Evolutionary conservation across 2,329 filamentous ascomycete species (phyloP).

Genomic region (Polychaeton citri): DNA sequence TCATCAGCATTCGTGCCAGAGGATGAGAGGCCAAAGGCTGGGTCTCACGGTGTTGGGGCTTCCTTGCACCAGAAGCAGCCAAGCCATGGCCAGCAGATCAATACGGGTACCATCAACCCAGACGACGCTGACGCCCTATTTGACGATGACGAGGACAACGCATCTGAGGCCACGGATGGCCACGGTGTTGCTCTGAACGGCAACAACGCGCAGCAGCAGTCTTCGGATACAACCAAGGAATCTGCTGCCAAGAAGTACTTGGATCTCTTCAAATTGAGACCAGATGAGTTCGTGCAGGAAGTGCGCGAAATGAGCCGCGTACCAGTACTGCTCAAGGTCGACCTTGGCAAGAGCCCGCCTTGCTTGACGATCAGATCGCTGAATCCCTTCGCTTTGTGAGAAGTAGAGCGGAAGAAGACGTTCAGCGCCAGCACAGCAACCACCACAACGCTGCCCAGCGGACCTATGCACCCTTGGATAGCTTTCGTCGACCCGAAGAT

Average conservation of each 20-base stretch:
- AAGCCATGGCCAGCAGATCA: constrained; percentile 63
- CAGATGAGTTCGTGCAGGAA: constrained; percentile 94
- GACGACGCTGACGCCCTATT: constrained; percentile 93
- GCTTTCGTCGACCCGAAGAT: too few relatives aligned
- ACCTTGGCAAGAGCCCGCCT: constrained; percentile 97
- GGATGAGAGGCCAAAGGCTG: constrained; percentile 84
- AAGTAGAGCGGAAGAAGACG: neutral
- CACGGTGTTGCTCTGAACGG: constrained; percentile 63
- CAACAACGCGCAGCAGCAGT: constrained; percentile 71
- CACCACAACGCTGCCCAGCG: too few relatives aligned
- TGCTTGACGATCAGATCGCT: constrained; percentile 74
- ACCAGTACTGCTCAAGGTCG: constrained; percentile 96
- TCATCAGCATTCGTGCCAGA: constrained; percentile 94
- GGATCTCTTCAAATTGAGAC: constrained; percentile 74
- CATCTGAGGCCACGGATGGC: constrained; percentile 76
- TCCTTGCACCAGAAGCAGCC: constrained; percentile 77
- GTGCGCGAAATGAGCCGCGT: constrained; percentile 95
- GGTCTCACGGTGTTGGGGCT: constrained; percentile 48
- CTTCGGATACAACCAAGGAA: constrained; percentile 90
- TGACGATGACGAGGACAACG: constrained; percentile 55
- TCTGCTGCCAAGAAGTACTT: constrained; percentile 53
- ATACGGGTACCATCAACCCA: constrained; percentile 85
- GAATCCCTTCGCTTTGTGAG: constrained; percentile 57
- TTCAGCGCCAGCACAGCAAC: too few relatives aligned
- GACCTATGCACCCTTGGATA: too few relatives aligned